Percentiles rank a stretch among this genome's conserved stretches.
Evolutionary conservation across 2,329 filamentous ascomycete species (phyloP).

Genomic region (Beauveria sp.): DNA sequence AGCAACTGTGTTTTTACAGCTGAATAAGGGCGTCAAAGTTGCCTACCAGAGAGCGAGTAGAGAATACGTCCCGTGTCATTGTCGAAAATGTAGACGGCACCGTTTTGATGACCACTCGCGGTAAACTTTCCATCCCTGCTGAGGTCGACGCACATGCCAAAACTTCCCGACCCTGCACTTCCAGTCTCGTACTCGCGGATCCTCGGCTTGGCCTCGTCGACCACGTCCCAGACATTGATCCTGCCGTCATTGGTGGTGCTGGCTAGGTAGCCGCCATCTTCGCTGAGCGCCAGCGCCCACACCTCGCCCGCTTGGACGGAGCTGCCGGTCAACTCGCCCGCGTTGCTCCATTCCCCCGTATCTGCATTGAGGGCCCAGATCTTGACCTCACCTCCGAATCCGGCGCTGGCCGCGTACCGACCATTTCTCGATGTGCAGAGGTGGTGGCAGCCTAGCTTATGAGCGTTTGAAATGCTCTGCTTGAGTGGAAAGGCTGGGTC

Average conservation of each 20-base stretch:
- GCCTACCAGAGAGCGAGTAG: constrained; percentile 72
- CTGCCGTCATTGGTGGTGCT: constrained; percentile 80
- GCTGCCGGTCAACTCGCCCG: constrained; percentile 33
- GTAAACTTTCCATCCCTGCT: constrained; percentile 74
- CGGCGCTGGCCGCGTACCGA: constrained; percentile 68
- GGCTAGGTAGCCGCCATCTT: constrained; percentile 78
- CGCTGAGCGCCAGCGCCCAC: constrained; percentile 83
- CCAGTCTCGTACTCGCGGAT: constrained; percentile 79
- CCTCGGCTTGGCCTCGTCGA: constrained; percentile 48
- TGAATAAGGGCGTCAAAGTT: neutral
- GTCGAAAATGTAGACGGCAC: constrained; percentile 88
- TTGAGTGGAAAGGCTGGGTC: constrained; percentile 65
- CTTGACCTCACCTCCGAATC: constrained; percentile 83
- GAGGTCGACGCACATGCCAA: constrained; percentile 82
- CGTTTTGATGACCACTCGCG: constrained; percentile 87
- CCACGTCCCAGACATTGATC: constrained; percentile 79
- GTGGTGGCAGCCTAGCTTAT: constrained; percentile 89
- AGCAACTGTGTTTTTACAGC: neutral
- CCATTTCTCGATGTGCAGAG: constrained; percentile 64
- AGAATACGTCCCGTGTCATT: constrained; percentile 79
- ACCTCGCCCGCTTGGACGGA: constrained; percentile 59
- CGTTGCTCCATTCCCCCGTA: constrained; percentile 42
- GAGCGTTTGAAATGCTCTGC: constrained; percentile 72
- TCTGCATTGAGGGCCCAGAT: constrained; percentile 63
- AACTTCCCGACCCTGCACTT: constrained; percentile 65